Evolutionary conservation across 768 basidiomycete genomes (phyloP).

Genomic region (Tricholoma hemisulphureum): DNA sequence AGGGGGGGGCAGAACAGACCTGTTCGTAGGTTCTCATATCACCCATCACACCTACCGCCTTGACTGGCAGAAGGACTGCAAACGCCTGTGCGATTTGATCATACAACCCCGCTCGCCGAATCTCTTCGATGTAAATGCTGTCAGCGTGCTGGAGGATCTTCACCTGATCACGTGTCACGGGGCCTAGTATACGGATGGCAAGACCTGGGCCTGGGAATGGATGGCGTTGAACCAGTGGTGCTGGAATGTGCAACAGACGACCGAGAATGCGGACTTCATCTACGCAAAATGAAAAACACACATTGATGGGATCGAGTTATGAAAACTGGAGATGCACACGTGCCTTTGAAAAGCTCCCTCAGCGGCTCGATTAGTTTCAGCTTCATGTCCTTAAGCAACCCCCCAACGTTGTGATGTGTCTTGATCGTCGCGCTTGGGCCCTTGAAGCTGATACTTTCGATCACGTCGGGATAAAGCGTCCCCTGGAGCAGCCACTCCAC

Average conservation of each 20-base stretch:
- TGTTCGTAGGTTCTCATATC: conserved; percentile 97
- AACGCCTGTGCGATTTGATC: conserved; percentile 95
- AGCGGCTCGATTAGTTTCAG: conserved; percentile 97
- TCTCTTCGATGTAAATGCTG: conserved; percentile 96
- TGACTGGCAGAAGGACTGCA: conserved; percentile 91
- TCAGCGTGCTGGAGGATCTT: conserved; percentile 89
- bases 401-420: conserved; percentile 99
- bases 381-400: conserved; percentile 95
- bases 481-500: conserved; percentile 98
- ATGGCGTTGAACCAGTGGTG: conserved; percentile 91
- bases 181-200: conserved; percentile 96
- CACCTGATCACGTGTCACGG: conserved; percentile 92
- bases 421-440: conserved; percentile 99
- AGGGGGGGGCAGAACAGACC: conserved; percentile 36
- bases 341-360: conserved; percentile 97
- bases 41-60: conserved; percentile 97
- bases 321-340: conserved; percentile 13
- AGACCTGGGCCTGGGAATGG: conserved; percentile 99
- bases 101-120: conserved; percentile 88
- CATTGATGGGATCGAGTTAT: background rate
- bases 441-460: conserved; percentile 99
- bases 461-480: conserved; percentile 97
- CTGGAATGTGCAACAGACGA: conserved; percentile 86
- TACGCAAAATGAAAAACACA: conserved; percentile 29
- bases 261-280: conserved; percentile 96